These are phyloP conservation scores for Hypoxylon sp. DNA, from an alignment of 2,329 filamentous ascomycete genomes.

Conservation along the genomic window DNA sequence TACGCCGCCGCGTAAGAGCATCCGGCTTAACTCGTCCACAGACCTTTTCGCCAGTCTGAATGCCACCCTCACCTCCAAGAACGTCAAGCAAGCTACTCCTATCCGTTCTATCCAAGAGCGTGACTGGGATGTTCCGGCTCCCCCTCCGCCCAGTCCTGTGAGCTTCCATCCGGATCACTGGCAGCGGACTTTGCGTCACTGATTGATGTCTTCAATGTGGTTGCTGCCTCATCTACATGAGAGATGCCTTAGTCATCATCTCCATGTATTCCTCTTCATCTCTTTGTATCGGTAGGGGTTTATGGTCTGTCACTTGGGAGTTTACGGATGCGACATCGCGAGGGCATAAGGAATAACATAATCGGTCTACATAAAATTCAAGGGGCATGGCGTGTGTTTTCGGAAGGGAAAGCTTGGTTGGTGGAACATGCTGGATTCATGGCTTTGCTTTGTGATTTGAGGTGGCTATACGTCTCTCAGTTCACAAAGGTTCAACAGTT, in stretches of 20 bases:
- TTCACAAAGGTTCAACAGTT: conserved; percentile 26
- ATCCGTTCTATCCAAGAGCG: conserved; percentile 68
- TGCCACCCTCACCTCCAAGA: conserved; percentile 64
- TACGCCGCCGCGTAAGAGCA: conserved; percentile 62
- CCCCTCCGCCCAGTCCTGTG: conserved; percentile 75
- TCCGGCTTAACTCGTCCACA: conserved; percentile 62
- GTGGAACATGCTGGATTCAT: conserved; percentile 31
- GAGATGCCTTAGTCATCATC: conserved; percentile 17
- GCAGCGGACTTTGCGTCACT: conserved; percentile 59
- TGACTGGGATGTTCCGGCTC: conserved; percentile 75
- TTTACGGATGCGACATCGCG: conserved; percentile 48
- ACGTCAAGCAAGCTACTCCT: conserved; percentile 61
- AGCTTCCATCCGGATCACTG: conserved; percentile 72
- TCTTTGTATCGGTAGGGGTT: conserved; percentile 49
- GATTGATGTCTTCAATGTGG: conserved; percentile 36
- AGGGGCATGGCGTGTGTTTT: conserved; percentile 43
- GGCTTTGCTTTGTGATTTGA: conserved; percentile 31
- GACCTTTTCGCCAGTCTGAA: conserved; percentile 69
- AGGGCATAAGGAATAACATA: conserved; percentile 47
- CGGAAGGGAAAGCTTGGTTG: conserved; percentile 31
- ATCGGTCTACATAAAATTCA: conserved; percentile 53
- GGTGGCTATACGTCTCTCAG: conserved; percentile 19
- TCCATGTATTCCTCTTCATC: conserved; percentile 43
- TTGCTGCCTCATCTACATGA: conserved; percentile 13
- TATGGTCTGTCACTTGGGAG: conserved; percentile 46